These are phyloP conservation scores for Phoenix roebelenii DNA, from an alignment of 176 grass and related monocot genomes.

Conservation along the genomic window DNA sequence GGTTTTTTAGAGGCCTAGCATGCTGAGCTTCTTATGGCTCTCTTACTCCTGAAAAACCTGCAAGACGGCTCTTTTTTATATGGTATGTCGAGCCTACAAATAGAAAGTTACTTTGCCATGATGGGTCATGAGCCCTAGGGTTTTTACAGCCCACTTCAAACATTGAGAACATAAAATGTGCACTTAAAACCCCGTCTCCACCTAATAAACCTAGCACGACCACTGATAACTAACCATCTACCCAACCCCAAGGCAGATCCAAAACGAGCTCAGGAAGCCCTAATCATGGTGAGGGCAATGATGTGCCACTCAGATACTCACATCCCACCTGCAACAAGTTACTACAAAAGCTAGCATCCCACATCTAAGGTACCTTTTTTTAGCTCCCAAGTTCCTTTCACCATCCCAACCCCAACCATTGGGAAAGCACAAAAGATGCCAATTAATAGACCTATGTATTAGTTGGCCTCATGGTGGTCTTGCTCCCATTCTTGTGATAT, in stretches of 20 bases:
- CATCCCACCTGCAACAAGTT: slow-evolving; percentile 26
- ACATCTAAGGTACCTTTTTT: slow-evolving; percentile 7
- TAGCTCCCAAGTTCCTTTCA: slow-evolving; percentile 43
- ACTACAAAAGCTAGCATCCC: slow-evolving; percentile 8
- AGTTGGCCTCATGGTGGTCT: not conserved
- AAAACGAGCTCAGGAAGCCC: slow-evolving; percentile 14
- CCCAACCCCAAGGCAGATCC: slow-evolving; percentile 12
- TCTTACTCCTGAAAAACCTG: slow-evolving; percentile 10
- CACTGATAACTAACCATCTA: not conserved
- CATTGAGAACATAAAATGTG: too few species aligned
- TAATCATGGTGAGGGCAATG: slow-evolving; percentile 33
- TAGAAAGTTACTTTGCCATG: slow-evolving; percentile 28
- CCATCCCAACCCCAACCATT: slow-evolving; percentile 2
- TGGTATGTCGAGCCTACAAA: slow-evolving; percentile 15
- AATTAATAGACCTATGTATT: not conserved
- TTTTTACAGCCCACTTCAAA: not conserved
- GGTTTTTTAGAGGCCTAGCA: slow-evolving; percentile 12
- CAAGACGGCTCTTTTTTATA: slow-evolving; percentile 9
- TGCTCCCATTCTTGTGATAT: too few species aligned
- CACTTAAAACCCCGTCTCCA: not conserved
- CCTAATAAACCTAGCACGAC: not conserved
- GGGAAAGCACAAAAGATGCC: not conserved
- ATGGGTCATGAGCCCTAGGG: slow-evolving; percentile 23
- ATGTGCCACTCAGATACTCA: slow-evolving; percentile 34
- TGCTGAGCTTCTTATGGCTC: not conserved